Evolutionary conservation across 306 rosid genomes (phyloP), one percentile per base, ranked within the genome.

Genomic region (Dalbergia cochinchinensis): DNA sequence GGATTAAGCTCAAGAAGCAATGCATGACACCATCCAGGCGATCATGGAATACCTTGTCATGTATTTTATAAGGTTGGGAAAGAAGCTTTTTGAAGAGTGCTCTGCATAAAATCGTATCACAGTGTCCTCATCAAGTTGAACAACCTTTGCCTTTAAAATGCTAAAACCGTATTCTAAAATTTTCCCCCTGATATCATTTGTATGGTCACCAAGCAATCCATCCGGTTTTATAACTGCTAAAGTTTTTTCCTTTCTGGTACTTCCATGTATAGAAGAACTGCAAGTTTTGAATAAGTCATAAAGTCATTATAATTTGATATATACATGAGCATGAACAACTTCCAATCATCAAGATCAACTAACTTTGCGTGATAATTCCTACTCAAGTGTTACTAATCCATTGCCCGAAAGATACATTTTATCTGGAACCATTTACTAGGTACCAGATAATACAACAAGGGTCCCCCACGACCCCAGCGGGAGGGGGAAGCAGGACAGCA

Each of bases 221-320:
- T 94, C 97, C 11, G 97, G 99, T 77, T 94, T 94, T 79, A 94
- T 85, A 35, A 94, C 87, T 18, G 95, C 97, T 39, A 91, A 84
- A 19, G 98, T 91, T 75, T 35, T 84, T 85, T 92, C 91, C 74
- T 9, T 67, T 80, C 60, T 76, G 26, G 65, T 13, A 76, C 47
- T 79, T 68, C 74, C 90, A 31, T 78, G 50, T 16, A 74, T 82
- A 33, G 78, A 79, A 74, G 79, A 88, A 85, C 98, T 94, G 77
- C 39, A 74, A 41, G 68, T 83, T 68, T 54, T 4, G 22, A 80
- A 79, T 19, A 37, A 20, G 3, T 8, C 39, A 57, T 33, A 48
- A 3, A 35, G 53, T 82, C 80, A 55, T 14, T 12, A 7, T 45
- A 74, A 16, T 33, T 73, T 57, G 63, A 62, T 62, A 53, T 47